Evolutionary conservation across 2,329 filamentous ascomycete genomes (phyloP).

Genomic region (Paracamarosporium sp.): DNA sequence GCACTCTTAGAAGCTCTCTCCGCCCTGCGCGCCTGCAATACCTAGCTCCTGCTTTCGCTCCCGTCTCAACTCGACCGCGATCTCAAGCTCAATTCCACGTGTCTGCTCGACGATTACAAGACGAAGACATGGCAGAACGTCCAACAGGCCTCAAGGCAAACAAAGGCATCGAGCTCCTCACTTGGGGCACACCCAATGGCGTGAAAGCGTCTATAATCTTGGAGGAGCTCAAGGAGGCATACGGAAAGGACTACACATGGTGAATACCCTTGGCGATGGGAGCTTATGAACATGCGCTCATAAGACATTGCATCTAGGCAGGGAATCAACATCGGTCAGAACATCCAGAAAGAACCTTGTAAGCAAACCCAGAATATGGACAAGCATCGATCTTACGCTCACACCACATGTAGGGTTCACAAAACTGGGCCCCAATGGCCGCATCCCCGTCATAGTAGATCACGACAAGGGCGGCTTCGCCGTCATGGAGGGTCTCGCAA

Average conservation of each 20-base stretch:
- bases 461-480: constrained; percentile 67
- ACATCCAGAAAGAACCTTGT: constrained; percentile 71
- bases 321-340: constrained; percentile 63
- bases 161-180: constrained; percentile 70
- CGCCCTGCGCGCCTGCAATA: constrained; percentile 18
- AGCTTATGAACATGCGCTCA: not conserved
- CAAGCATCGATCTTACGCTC: not conserved
- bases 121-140: constrained; percentile 37
- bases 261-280: not conserved
- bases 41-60: not conserved
- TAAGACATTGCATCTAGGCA: constrained; percentile 45
- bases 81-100: constrained; percentile 28
- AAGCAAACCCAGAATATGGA: not conserved
- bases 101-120: constrained; percentile 19
- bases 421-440: constrained; percentile 67
- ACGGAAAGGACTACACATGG: constrained; percentile 50
- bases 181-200: constrained; percentile 58
- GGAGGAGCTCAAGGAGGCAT: constrained; percentile 71
- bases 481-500: constrained; percentile 55
- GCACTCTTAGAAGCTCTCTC: constrained; percentile 15
- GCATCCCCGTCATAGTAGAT: constrained; percentile 71
- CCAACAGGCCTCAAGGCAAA: constrained; percentile 66
- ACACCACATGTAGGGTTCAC: constrained; percentile 56
- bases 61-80: constrained; percentile 15
- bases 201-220: constrained; percentile 67